Percentiles rank a stretch among this genome's conserved stretches.
phyloP scores from a whole-genome alignment of 441 rosid species.

The Biscutella laevigata region DNA sequence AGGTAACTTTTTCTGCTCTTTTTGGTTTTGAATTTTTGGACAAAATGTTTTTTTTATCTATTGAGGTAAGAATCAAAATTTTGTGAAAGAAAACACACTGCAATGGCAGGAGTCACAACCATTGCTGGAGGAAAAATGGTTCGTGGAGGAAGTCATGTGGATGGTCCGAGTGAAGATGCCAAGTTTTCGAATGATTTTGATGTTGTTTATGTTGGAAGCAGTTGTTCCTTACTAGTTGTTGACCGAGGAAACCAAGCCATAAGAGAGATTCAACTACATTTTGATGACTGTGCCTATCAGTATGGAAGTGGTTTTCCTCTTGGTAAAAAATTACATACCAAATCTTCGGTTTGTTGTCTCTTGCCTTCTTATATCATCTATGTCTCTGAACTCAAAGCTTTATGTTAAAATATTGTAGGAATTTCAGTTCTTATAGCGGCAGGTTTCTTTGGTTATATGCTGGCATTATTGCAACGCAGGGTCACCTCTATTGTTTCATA shows the following conservation, averaged over 20 bases:
- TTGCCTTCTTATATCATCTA: background rate
- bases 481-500: constrained; percentile 49
- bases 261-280: constrained; percentile 77
- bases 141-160: constrained; percentile 66
- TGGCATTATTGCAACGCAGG: constrained; percentile 70
- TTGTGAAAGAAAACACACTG: background rate
- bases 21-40: background rate
- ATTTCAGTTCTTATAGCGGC: constrained; percentile 59
- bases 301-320: constrained; percentile 58
- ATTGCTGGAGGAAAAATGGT: constrained; percentile 84
- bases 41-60: background rate
- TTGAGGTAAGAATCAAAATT: background rate
- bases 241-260: constrained; percentile 89
- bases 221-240: constrained; percentile 72
- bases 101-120: constrained; percentile 59
- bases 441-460: constrained; percentile 73
- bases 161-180: constrained; percentile 91
- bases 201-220: constrained; percentile 57
- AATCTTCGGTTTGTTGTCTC: background rate
- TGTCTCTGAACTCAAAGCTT: too few species aligned
- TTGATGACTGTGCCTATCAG: constrained; percentile 64
- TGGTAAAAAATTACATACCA: constrained; percentile 32
- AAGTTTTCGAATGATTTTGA: constrained; percentile 85
- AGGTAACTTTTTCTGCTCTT: constrained; percentile 31
- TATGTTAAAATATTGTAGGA: constrained; percentile 52